Evolutionary conservation across 2,329 filamentous ascomycete species (phyloP).

Genomic region (Hypocrella siamensis): DNA sequence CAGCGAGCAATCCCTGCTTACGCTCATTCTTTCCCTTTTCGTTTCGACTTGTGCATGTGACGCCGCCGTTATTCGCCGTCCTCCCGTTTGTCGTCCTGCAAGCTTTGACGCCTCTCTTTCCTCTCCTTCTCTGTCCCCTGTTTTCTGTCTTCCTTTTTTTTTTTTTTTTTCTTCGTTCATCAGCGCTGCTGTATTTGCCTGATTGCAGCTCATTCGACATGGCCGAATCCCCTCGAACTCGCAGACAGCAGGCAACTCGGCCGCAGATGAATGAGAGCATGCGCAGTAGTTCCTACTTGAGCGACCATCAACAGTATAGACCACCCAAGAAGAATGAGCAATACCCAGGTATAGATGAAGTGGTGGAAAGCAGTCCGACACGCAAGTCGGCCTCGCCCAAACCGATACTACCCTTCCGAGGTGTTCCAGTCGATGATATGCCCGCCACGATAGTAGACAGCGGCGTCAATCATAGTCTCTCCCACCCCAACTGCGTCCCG

Average conservation of each 20-base stretch:
- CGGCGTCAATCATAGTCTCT: constrained; percentile 45
- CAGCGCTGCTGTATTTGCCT: no score
- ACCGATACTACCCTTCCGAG: constrained; percentile 36
- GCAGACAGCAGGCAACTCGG: constrained; percentile 20
- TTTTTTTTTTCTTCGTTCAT: not conserved
- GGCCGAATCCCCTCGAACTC: constrained; percentile 15
- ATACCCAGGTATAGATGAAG: constrained; percentile 48
- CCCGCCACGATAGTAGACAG: constrained; percentile 46
- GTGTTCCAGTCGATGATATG: constrained; percentile 41
- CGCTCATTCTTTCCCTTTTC: no score
- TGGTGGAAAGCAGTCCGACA: constrained; percentile 38
- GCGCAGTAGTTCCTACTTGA: constrained; percentile 45
- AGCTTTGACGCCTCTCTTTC: no score
- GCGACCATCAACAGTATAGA: constrained; percentile 48
- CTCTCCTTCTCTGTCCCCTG: not conserved
- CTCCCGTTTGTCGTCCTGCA: no score
- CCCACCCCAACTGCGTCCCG: constrained; percentile 47
- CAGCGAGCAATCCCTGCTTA: no score
- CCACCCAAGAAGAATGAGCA: constrained; percentile 36
- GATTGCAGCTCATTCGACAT: constrained; percentile 11
- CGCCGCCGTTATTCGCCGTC: no score
- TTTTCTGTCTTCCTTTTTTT: not conserved
- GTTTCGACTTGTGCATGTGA: no score
- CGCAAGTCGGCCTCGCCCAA: constrained; percentile 22
- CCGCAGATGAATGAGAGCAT: constrained; percentile 29